Base-by-base conservation (phyloP, 345 rosid genomes). In the Salix brachista region DNA sequence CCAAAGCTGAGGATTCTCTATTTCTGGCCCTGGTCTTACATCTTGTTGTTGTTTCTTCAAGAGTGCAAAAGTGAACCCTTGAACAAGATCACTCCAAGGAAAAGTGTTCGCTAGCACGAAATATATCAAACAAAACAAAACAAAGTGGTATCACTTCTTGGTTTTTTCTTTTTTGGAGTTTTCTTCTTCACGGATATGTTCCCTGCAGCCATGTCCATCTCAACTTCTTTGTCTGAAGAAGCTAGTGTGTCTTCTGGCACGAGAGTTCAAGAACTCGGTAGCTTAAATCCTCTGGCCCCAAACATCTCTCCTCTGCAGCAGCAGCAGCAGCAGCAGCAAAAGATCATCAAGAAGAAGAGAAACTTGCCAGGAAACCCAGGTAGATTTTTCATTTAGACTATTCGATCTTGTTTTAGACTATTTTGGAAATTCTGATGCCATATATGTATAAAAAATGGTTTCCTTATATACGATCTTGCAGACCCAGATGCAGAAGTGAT, bases 291-390 rank as follows among this genome's bases (percentile, higher is more conserved):
- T 44, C 72, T 82, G 11, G 69, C 71, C 71, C 83, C 91, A 26
- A 75, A 80, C 80, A 39, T 80, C 54, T 65, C 79, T 67, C 80
- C 84, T 6, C 87, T 67, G 26, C 81, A 84, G 39, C 88, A 67
- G 30, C 30, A 28, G 39, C 88, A 67, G 30, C 30, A 28, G 9
- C 90, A 78, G 62, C 84, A 84, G 62, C 89, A 84, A 26, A 92
- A 87, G 83, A 54, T 74, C 64, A 58, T 23, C 76, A 92, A 88
- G 90, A 94, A 91, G 89, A 92, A 91, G 46, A 85, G 98, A 86
- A 90, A 87, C 85, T 88, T 90, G 74, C 98, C 98, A 28, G 97
- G 98, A 17, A 92, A 94, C 81, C 97, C 97, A 80, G 98, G 98
- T 91, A 80, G 78, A 6, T 19, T 23, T 54, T 41, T 6, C 14